Percentiles rank a stretch among this genome's conserved stretches.
phyloP scores from a whole-genome alignment of 139 green algal genomes.

The Chlorella sorokiniana region DNA sequence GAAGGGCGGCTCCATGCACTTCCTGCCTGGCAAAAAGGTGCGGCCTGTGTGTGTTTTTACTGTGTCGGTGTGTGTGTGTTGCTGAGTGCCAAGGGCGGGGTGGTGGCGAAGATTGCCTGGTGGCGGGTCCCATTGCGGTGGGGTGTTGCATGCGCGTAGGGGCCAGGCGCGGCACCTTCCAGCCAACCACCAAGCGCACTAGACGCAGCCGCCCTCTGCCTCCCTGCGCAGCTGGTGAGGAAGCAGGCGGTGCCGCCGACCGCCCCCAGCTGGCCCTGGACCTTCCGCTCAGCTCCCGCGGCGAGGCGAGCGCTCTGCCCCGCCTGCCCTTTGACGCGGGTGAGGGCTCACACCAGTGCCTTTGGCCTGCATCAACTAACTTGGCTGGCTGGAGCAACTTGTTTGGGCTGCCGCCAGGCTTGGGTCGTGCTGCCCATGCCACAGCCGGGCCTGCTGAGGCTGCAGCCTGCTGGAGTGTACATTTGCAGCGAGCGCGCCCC shows the following conservation, averaged over 20 bases:
- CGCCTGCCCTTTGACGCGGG: slow-evolving; percentile 29
- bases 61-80: neutral
- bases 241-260: slow-evolving; percentile 5
- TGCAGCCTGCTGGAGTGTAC: no score
- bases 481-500: no score
- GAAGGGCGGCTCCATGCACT: slow-evolving; percentile 7
- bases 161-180: neutral
- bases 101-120: no score
- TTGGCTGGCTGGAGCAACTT: no score
- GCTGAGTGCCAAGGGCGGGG: neutral
- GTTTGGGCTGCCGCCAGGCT: no score
- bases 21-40: slow-evolving; percentile 28
- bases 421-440: no score
- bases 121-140: no score
- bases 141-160: no score
- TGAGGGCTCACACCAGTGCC: no score
- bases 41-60: neutral
- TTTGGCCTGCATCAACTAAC: no score
- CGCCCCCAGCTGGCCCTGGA: slow-evolving; percentile 17
- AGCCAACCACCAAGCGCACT: neutral
- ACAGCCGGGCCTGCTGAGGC: no score
- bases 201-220: neutral
- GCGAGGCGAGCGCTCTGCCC: neutral
- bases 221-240: neutral
- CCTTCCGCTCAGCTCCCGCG: slow-evolving; percentile 3